Conservation (phyloP, 768 basidiomycete genomes). For the Tephrocybe rancida region DNA sequence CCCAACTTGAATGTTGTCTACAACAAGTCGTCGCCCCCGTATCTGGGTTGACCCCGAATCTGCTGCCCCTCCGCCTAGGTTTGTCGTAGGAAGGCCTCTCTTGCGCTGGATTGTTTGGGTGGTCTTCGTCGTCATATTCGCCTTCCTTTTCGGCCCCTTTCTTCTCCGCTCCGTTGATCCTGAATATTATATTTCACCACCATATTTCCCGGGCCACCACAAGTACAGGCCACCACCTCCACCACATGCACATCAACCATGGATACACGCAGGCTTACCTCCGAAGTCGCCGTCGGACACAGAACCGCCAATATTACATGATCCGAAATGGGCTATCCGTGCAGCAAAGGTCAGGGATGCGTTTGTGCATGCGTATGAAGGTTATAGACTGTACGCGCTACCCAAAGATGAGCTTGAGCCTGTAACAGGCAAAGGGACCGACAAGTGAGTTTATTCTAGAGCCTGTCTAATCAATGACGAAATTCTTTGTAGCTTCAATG, state of each 20-base stretch:
- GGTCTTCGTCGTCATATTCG: constrained; percentile 18
- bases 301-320: background rate
- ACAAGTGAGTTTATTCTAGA: constrained; percentile 49
- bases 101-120: constrained; percentile 27
- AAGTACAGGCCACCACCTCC: constrained; percentile 1
- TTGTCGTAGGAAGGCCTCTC: constrained; percentile 17
- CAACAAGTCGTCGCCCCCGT: constrained; percentile 14
- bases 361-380: constrained; percentile 62
- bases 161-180: background rate
- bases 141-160: constrained; percentile 19
- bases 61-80: constrained; percentile 1
- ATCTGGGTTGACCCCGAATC: constrained; percentile 19
- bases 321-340: constrained; percentile 46
- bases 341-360: constrained; percentile 58
- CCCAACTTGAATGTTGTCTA: background rate
- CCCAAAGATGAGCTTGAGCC: constrained; percentile 63
- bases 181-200: constrained; percentile 8
- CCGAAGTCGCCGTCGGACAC: background rate
- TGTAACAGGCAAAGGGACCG: constrained; percentile 43
- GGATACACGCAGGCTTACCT: constrained; percentile 5
- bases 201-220: constrained; percentile 1
- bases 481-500: constrained; percentile 57
- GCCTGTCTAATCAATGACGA: background rate
- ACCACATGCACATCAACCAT: constrained; percentile 9
- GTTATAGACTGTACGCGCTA: constrained; percentile 53